A percentile compares a stretch with the other conserved stretches of the same genome.
phyloP scores from a whole-genome alignment of 768 basidiomycete genomes.

The Mycena pura region DNA sequence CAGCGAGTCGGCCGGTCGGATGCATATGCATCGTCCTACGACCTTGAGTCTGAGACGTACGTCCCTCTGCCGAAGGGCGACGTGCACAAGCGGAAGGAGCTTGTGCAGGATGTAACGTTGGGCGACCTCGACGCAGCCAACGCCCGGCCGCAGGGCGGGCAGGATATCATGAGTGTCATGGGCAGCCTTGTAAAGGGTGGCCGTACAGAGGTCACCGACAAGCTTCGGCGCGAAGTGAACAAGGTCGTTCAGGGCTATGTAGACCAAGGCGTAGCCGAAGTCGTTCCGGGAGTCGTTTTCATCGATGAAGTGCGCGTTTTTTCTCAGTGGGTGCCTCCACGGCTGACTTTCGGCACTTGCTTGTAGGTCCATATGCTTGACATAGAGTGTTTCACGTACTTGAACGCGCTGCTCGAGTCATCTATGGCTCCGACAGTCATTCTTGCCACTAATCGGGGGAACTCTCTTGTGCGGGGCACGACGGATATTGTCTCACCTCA shows the following conservation, averaged over 20 bases:
- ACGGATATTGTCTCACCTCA: slow-evolving; percentile 91
- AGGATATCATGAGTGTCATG: slow-evolving; percentile 99
- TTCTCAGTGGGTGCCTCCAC: neutral
- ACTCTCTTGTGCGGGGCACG: slow-evolving; percentile 91
- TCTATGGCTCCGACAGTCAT: slow-evolving; percentile 98
- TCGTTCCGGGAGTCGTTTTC: slow-evolving; percentile 97
- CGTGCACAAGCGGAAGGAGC: slow-evolving; percentile 94
- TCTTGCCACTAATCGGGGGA: slow-evolving; percentile 94
- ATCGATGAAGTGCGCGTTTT: slow-evolving; percentile 83
- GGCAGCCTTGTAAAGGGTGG: slow-evolving; percentile 87
- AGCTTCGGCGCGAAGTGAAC: slow-evolving; percentile 93
- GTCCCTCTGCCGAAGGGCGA: slow-evolving; percentile 97
- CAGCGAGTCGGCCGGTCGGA: slow-evolving; percentile 96
- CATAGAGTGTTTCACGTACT: slow-evolving; percentile 98
- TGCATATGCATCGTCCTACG: slow-evolving; percentile 96
- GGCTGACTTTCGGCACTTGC: neutral
- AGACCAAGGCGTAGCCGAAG: slow-evolving; percentile 97
- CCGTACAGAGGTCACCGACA: slow-evolving; percentile 96
- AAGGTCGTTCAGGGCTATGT: slow-evolving; percentile 97
- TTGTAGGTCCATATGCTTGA: slow-evolving; percentile 98
- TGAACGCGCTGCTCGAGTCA: slow-evolving; percentile 94
- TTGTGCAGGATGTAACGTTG: slow-evolving; percentile 93
- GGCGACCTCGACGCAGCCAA: slow-evolving; percentile 97
- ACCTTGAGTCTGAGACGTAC: slow-evolving; percentile 97
- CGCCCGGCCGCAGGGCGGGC: slow-evolving; percentile 93